Evolutionary conservation across 805 yeast species (phyloP), one percentile per base, ranked within the genome.

Genomic region (Priceomyces haplophilus): DNA sequence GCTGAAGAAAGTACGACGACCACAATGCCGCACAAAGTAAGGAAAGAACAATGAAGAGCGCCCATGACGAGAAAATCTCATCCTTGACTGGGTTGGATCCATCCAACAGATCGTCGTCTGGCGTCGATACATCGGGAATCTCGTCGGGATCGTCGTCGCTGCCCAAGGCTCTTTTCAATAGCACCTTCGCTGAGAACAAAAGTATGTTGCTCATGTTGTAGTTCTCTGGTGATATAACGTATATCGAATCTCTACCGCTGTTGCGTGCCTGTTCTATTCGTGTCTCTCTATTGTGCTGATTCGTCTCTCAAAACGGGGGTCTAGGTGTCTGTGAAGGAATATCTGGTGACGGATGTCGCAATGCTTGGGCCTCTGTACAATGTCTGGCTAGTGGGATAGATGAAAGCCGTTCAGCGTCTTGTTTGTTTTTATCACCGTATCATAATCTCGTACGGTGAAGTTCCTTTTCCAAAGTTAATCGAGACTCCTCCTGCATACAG

Each of bases 51-150:
- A 93, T 95, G 64, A 89, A 90, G 23, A 93, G 68, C 0, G 99
- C 98, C 99, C 99, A 93, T 0, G 97, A 88, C 4, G 96, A 86
- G 62, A 89, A 93, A 54, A 93, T 88, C 63, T 93, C 99, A 55
- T 91, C 97, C 3, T 91, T 82, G 16, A 88, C 85, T 0, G 98
- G 97, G 56, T 87, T 88, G 5, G 83, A 74, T 23, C 73, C 78
- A 11, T 75, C 83, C 27, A 82, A 88, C 16, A 62, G 61, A 23
- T 67, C 75, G 35, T 69, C 74, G 52, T 77, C 86, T 0, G 82
- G 79, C 13, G 75, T 58, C 1, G 72, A 50, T 18, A 61, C 49
- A 23, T 69, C 74, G 20, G 73, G 70, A 2, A 55, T 43, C 33
- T 70, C 75, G n/a, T 61, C 65, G 13, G 46, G 19, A 40, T 55